Conservation (phyloP, 2,329 filamentous ascomycete species). For the Paraphoma chrysanthemicola region DNA sequence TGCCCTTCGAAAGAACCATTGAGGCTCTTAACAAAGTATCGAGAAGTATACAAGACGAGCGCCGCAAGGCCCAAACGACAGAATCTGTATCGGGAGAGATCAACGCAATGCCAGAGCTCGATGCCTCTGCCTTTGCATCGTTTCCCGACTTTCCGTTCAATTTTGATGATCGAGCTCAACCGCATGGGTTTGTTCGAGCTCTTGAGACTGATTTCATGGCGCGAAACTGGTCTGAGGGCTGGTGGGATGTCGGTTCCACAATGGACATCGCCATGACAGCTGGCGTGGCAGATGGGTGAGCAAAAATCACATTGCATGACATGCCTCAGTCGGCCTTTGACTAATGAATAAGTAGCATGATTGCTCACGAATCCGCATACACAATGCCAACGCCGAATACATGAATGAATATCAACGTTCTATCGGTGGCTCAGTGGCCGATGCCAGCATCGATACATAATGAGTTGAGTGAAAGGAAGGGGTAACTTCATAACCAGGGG, state of each 20-base stretch:
- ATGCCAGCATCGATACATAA: too few relatives aligned
- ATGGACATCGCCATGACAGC: conserved; percentile 2
- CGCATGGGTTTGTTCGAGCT: conserved; percentile 32
- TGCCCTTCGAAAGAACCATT: conserved; percentile 34
- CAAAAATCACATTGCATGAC: too few relatives aligned
- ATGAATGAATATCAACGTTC: neutral
- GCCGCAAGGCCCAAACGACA: conserved; percentile 4
- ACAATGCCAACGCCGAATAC: neutral
- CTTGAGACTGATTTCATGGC: conserved; percentile 40
- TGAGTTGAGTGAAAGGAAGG: too few relatives aligned
- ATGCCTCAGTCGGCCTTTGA: neutral
- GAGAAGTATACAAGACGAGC: conserved; percentile 30
- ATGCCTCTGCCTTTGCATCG: conserved; percentile 20
- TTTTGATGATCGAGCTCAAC: conserved; percentile 27
- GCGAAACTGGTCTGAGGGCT: conserved; percentile 35
- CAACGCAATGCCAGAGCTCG: conserved; percentile 19
- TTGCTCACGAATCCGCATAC: neutral
- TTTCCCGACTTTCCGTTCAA: conserved; percentile 24
- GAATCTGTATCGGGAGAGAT: neutral
- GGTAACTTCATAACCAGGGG: too few relatives aligned
- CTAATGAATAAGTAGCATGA: neutral
- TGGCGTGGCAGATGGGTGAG: neutral
- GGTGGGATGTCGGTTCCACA: conserved; percentile 34
- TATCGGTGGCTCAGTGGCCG: too few relatives aligned
- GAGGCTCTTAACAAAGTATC: conserved; percentile 39